Evolutionary conservation across 345 rosid genomes (phyloP), one percentile per base, ranked within the genome.

Genomic region (Ricinus communis): DNA sequence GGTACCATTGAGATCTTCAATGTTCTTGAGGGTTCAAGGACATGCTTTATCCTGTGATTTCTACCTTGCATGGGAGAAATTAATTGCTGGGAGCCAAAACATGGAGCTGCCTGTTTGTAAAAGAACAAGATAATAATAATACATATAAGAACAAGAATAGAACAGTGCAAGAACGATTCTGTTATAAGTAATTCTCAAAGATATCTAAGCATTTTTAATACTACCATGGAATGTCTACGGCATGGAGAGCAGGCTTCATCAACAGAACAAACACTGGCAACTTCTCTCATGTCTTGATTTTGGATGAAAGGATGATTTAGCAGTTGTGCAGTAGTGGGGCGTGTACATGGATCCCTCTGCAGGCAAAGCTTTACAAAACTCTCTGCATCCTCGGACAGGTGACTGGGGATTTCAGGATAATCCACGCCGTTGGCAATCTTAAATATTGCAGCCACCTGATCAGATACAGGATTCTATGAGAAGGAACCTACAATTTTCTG

Each of bases 361-460:
- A 94, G 80, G 78, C 98, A 94, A 58, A 81, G 86, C 79, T 81
- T 84, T 68, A 94, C 63, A 66, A 94, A 91, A 80, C 57, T 79
- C 76, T 86, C 85, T 49, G 95, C 95, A 72, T 94, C 95, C 54
- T 74, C 84, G 15, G 98, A 91, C 57, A 94, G 95, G 72, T 80
- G 84, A 66, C 87, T 87, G 28, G 98, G 98, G 70, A 94, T 88
- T 43, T 88, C 93, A 36, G 97, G 98, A 60, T 83, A 75, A 66
- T 94, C 97, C 78, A 75, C 86, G 80, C 96, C 88, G 84, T 91
- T 91, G 71, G 97, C 96, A 28, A 94, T 94, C 78, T 90, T 94
- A 74, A 94, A 94, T 71, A 94, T 87, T 67, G 98, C 98, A 71
- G 98, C 97, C 64, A 94, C 97, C 98, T 93, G 88, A 69, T 68